Evolutionary conservation across 495 filamentous ascomycete species (phyloP).

Genomic region (Immersiella caudata): DNA sequence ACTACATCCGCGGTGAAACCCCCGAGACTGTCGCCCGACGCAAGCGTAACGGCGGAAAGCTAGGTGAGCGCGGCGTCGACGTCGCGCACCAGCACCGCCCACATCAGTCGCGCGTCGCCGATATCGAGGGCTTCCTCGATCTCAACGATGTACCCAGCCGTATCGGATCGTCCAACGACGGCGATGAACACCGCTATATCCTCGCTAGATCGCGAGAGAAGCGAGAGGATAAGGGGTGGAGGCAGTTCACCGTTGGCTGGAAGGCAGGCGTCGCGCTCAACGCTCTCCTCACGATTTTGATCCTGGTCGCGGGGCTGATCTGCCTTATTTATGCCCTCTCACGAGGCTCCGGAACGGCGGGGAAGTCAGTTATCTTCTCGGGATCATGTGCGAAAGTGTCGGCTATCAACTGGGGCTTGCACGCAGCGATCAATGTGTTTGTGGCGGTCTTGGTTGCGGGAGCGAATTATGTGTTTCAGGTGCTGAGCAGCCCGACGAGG

Average conservation of each 20-base stretch:
- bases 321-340: conserved; percentile 44
- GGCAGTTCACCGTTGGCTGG: conserved; percentile 40
- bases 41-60: conserved; percentile 40
- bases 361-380: conserved; percentile 38
- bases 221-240: background rate
- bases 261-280: conserved; percentile 45
- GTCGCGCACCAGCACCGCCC: conserved; percentile 29
- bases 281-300: conserved; percentile 39
- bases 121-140: conserved; percentile 35
- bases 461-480: conserved; percentile 54
- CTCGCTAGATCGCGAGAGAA: conserved; percentile 11
- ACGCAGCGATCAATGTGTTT: conserved; percentile 42
- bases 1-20: conserved; percentile 48
- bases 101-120: conserved; percentile 40
- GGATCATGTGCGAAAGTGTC: conserved; percentile 40
- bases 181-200: conserved; percentile 21
- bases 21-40: conserved; percentile 46
- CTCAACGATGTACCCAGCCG: conserved; percentile 16
- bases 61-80: conserved; percentile 38
- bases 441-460: conserved; percentile 43
- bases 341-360: conserved; percentile 32
- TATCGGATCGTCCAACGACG: conserved; percentile 2
- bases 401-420: conserved; percentile 41
- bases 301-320: conserved; percentile 43
- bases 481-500: conserved; percentile 56